phyloP scores from a whole-genome alignment of 306 rosid species.

The Malus domestica region DNA sequence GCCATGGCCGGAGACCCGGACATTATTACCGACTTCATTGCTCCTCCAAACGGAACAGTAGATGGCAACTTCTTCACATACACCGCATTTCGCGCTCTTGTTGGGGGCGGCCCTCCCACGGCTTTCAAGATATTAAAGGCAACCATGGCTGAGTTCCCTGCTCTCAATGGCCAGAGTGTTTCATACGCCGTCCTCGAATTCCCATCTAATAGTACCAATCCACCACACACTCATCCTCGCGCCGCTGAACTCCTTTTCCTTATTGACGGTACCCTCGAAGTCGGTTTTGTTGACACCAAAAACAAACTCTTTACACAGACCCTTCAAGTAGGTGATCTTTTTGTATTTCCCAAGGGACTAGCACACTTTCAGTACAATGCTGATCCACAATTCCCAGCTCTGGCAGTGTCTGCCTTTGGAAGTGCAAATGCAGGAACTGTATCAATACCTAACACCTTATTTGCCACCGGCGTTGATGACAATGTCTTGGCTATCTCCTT shows the following conservation, averaged over 20 bases:
- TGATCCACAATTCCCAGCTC: neutral
- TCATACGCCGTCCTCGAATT: neutral
- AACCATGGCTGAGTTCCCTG: neutral
- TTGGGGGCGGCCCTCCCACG: neutral
- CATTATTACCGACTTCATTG: slow-evolving; percentile 29
- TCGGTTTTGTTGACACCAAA: neutral
- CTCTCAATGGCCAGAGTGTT: neutral
- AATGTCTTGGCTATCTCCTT: slow-evolving; percentile 40
- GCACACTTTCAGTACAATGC: slow-evolving; percentile 31
- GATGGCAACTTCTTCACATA: slow-evolving; percentile 14
- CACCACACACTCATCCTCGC: neutral
- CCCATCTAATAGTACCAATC: neutral
- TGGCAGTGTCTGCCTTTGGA: slow-evolving; percentile 42
- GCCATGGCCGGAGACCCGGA: slow-evolving; percentile 27
- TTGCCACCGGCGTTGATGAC: slow-evolving; percentile 31
- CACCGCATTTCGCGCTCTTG: neutral
- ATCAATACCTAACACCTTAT: slow-evolving; percentile 32
- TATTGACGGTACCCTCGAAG: neutral
- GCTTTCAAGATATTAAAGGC: neutral
- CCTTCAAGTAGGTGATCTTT: slow-evolving; percentile 10
- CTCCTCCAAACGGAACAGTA: neutral
- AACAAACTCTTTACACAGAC: slow-evolving; percentile 9
- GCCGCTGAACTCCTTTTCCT: neutral
- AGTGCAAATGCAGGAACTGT: slow-evolving; percentile 39
- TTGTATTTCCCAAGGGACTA: neutral